Evolutionary conservation across 2,329 filamentous ascomycete genomes (phyloP), one percentile per base, ranked within the genome.

Genomic region (Cordyceps pruinosa): DNA sequence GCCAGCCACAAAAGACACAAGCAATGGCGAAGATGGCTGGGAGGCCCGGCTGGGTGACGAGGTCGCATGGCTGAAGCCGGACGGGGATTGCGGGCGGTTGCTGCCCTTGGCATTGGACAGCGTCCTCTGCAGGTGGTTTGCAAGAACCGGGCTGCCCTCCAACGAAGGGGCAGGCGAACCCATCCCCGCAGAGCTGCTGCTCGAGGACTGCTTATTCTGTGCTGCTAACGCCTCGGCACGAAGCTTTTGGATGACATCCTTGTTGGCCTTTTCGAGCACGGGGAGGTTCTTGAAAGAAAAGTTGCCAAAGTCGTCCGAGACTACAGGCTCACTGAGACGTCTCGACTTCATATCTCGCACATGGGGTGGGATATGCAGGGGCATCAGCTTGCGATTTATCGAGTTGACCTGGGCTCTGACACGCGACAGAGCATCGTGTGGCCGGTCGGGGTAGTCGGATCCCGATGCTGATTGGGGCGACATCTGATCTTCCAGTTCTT

Each of bases 251-350:
- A 99, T 96, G 30, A 97, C 91, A 66, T 99, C 94, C 69, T 99
- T 99, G 73, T 99, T 99, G 56, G 94, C 94, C 71, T 97, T 97
- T 66, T 97, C 94, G 19, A 99, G 79, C 21, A 97, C 93, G 0
- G 93, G 92, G 49, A 99, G 75, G 65, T 99, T 99, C 75, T 99
- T 99, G 79, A 96, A 99, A 39, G 90, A 85, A 72, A 99, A 99
- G 61, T 85, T 91, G 32, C 94, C 94, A 76, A 99, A 99, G 69
- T 99, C 95, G 70, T 99, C 94, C 1, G 87, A 81, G 32, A 85
- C 82, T 17, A 93, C 85, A 1, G 94, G 94, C 71, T 99, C 94
- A 70, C 93, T 97, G 39, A 97, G 78, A 64, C 94, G 82, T 61
- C 94, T 84, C 64, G 84, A 92, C 67, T 96, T 90, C 53, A 88